Evolutionary conservation across 495 filamentous ascomycete genomes (phyloP).

Genomic region (Talaromyces adpressus): DNA sequence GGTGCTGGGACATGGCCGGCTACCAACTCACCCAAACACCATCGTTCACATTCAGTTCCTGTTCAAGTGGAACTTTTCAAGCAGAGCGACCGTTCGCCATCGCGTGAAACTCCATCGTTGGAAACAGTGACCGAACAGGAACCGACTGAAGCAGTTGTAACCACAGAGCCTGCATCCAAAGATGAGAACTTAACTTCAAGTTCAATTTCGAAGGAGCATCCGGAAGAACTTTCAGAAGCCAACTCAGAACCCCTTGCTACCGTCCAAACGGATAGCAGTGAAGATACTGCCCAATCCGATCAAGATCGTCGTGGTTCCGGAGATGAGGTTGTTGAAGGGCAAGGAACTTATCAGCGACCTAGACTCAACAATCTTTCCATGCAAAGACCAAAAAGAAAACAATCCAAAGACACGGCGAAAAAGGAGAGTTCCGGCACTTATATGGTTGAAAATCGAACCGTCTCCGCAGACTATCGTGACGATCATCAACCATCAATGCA

Average conservation of each 20-base stretch:
- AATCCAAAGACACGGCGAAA: constrained; percentile 21
- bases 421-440: constrained; percentile 8
- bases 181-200: not conserved
- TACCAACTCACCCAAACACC: constrained; percentile 26
- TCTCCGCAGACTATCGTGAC: constrained; percentile 6
- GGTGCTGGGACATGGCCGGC: constrained; percentile 22
- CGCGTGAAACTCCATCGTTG: constrained; percentile 28
- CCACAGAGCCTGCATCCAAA: not conserved
- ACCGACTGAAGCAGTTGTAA: constrained; percentile 14
- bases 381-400: constrained; percentile 27
- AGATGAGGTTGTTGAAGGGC: constrained; percentile 30
- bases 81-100: constrained; percentile 16
- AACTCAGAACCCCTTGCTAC: not conserved
- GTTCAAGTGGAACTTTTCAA: constrained; percentile 17
- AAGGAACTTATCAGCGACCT: constrained; percentile 28
- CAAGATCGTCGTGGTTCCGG: not conserved
- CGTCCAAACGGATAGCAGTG: not conserved
- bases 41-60: constrained; percentile 50
- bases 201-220: not conserved
- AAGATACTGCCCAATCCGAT: not conserved
- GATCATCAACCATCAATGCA: constrained; percentile 22
- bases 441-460: not conserved
- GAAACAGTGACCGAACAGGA: constrained; percentile 41
- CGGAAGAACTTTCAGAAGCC: not conserved
- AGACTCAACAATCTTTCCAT: constrained; percentile 19